phyloP scores from a whole-genome alignment of 192 early-diverging fungal genomes.

The Linnemannia elongata region DNA sequence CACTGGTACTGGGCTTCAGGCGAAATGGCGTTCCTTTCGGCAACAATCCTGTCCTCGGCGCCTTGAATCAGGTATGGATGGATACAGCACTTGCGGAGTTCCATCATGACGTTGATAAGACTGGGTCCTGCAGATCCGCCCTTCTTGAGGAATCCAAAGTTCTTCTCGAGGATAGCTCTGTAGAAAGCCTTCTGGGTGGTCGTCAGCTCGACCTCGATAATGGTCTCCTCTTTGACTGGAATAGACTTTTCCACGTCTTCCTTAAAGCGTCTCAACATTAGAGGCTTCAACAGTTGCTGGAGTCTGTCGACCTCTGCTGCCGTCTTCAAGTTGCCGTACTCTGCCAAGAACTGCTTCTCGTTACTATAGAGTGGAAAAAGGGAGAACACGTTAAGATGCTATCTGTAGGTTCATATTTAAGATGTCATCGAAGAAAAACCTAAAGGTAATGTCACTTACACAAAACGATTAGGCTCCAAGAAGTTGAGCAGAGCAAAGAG shows the following conservation, averaged over 20 bases:
- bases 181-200: conserved; percentile 91
- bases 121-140: conserved; percentile 69
- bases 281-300: conserved; percentile 82
- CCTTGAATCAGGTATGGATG: conserved; percentile 86
- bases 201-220: conserved; percentile 91
- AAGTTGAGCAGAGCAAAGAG: conserved; percentile 89
- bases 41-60: conserved; percentile 86
- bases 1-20: conserved; percentile 77
- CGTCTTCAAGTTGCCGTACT: conserved; percentile 79
- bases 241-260: conserved; percentile 93
- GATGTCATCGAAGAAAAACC: background rate
- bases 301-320: conserved; percentile 84
- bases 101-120: conserved; percentile 91
- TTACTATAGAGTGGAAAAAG: conserved; percentile 50
- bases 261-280: conserved; percentile 90
- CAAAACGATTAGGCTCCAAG: conserved; percentile 82
- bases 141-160: conserved; percentile 88
- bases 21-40: conserved; percentile 71
- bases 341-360: conserved; percentile 75
- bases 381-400: conserved; percentile 4
- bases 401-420: background rate
- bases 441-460: conserved; percentile 30
- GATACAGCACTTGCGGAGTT: conserved; percentile 92
- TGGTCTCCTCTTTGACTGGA: conserved; percentile 92
- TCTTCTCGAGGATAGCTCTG: conserved; percentile 86